Percentiles rank a stretch among this genome's conserved stretches.
These are phyloP conservation scores for Prunus armeniaca DNA, from an alignment of 306 rosid species.

Conservation along the genomic window DNA sequence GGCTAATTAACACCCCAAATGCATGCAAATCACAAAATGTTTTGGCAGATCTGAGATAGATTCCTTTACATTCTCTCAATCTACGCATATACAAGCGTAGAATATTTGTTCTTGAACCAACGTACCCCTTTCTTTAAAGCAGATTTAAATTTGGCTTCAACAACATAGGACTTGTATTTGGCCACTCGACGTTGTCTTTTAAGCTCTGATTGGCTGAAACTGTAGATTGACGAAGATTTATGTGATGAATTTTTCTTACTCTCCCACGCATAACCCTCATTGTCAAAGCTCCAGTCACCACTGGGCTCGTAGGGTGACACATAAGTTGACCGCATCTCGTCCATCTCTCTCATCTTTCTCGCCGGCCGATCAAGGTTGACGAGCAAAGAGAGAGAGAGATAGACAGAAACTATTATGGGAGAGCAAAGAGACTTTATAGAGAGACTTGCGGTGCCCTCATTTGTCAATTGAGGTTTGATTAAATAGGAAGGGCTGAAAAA, in stretches of 20 bases:
- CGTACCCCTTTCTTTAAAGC: slow-evolving; percentile 30
- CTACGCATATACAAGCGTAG: slow-evolving; percentile 20
- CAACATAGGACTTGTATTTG: slow-evolving; percentile 26
- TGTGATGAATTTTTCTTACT: background rate
- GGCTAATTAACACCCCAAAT: background rate
- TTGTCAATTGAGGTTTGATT: background rate
- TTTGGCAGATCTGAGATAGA: background rate
- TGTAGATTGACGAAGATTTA: background rate
- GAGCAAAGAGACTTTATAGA: background rate
- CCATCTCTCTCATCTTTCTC: slow-evolving; percentile 16
- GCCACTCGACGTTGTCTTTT: slow-evolving; percentile 35
- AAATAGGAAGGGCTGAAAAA: background rate
- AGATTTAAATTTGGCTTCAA: slow-evolving; percentile 19
- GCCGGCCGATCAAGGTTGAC: background rate
- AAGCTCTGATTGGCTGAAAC: slow-evolving; percentile 12
- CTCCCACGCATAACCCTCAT: background rate
- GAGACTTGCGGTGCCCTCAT: background rate
- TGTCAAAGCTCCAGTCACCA: background rate
- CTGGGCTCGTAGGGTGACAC: background rate
- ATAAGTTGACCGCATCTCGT: background rate
- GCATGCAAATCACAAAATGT: background rate
- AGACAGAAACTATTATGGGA: background rate
- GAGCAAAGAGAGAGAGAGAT: background rate
- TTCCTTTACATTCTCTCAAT: background rate
- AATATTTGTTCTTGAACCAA: slow-evolving; percentile 39